phyloP scores from a whole-genome alignment of 176 grass and related monocot species.

The Oryza longistaminata region DNA sequence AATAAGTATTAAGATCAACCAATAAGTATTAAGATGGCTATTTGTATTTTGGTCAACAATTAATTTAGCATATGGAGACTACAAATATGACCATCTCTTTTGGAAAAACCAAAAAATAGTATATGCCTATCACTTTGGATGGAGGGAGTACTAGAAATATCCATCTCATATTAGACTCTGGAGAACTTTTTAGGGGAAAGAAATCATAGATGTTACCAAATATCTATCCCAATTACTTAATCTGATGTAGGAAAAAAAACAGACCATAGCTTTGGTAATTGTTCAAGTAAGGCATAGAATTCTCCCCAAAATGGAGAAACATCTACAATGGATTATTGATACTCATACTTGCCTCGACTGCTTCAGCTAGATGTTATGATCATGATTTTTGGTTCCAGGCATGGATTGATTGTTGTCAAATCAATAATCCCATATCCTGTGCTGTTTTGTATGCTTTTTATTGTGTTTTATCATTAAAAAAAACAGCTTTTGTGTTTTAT shows the following conservation, averaged over 20 bases:
- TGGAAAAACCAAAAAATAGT: no score
- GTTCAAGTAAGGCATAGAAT: background rate
- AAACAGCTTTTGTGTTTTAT: no score
- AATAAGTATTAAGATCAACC: no score
- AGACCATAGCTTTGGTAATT: background rate
- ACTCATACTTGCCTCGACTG: background rate
- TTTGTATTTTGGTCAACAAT: no score
- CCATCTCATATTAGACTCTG: background rate
- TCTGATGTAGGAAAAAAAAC: background rate
- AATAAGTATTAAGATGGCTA: no score
- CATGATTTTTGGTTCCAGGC: background rate
- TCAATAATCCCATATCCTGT: background rate
- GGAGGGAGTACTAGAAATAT: background rate
- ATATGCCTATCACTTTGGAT: no score
- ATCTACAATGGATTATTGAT: background rate
- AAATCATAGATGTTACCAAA: background rate
- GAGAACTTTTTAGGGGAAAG: background rate
- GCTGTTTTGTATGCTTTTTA: background rate
- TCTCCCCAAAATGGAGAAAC: background rate
- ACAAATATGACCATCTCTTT: no score
- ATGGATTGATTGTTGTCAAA: background rate
- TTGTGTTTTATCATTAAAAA: background rate
- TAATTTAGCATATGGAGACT: no score
- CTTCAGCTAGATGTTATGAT: conserved; percentile 13
- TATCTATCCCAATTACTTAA: background rate